Conservation (phyloP, 2,329 filamentous ascomycete genomes). For the Juglanconis sp. region DNA sequence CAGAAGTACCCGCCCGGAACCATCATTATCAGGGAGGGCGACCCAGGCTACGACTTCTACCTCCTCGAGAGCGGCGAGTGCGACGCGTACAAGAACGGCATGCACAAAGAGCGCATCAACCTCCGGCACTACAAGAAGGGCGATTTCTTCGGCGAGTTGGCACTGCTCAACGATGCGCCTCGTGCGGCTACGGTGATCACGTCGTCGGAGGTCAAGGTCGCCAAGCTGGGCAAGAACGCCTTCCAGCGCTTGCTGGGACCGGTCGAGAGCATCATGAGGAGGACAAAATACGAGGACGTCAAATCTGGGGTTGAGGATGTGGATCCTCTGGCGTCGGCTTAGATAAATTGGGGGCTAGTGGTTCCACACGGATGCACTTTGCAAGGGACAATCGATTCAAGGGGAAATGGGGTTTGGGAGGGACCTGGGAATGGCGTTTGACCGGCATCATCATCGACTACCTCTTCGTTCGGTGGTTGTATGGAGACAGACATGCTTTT, state of each 20-base stretch:
- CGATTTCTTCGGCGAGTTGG: slow-evolving; percentile 96
- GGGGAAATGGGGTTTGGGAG: slow-evolving; percentile 3
- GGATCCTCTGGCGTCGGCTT: slow-evolving; percentile 56
- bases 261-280: slow-evolving; percentile 90
- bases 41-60: slow-evolving; percentile 88
- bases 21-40: slow-evolving; percentile 88
- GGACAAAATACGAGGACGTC: slow-evolving; percentile 62
- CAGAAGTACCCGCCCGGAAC: slow-evolving; percentile 76
- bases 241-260: slow-evolving; percentile 92
- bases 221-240: slow-evolving; percentile 85
- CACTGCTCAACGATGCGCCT: slow-evolving; percentile 87
- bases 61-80: slow-evolving; percentile 85
- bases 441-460: slow-evolving; percentile 6
- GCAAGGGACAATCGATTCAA: slow-evolving; percentile 8
- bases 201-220: slow-evolving; percentile 85
- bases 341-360: slow-evolving; percentile 16
- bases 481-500: slow-evolving; percentile 16
- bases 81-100: slow-evolving; percentile 77
- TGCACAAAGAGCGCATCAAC: slow-evolving; percentile 46
- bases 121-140: slow-evolving; percentile 85
- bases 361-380: slow-evolving; percentile 7
- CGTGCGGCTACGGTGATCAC: slow-evolving; percentile 86
- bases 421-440: slow-evolving; percentile 17
- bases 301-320: slow-evolving; percentile 63
- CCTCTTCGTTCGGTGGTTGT: slow-evolving; percentile 17